Conservation (phyloP, 352 stramenopile species). For the Globisporangium viniferum region DNA sequence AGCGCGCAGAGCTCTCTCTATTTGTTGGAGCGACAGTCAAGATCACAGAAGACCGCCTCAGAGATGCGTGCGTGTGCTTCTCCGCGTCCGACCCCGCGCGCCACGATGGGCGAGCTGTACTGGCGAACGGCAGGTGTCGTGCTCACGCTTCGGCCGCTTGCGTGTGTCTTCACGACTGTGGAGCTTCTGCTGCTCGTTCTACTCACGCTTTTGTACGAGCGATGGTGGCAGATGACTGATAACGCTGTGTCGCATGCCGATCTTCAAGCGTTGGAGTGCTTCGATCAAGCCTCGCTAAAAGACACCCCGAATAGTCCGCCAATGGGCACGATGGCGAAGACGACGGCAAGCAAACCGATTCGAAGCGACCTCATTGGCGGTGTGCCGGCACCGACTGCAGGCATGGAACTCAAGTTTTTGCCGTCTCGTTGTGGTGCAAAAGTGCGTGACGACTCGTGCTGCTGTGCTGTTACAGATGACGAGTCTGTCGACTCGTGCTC, state of each 20-base stretch:
- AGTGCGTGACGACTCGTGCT: slow-evolving; percentile 5
- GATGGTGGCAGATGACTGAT: neutral
- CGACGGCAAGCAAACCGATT: neutral
- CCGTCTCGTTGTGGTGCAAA: neutral
- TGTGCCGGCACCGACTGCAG: neutral
- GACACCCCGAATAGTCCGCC: neutral
- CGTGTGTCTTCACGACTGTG: slow-evolving; percentile 15
- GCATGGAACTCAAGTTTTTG: slow-evolving; percentile 2
- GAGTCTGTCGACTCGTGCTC: slow-evolving; percentile 15
- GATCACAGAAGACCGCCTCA: neutral
- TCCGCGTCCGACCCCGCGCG: neutral
- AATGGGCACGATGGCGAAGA: neutral
- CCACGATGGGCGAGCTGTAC: neutral
- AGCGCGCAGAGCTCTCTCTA: slow-evolving; percentile 4
- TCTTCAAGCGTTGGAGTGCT: neutral
- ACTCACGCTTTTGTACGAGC: slow-evolving; percentile 13
- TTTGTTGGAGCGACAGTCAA: neutral
- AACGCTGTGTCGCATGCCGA: neutral
- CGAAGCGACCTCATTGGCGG: neutral
- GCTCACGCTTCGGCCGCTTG: slow-evolving; percentile 13
- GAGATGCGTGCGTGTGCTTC: neutral
- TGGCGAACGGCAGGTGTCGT: slow-evolving; percentile 11
- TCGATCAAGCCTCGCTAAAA: neutral
- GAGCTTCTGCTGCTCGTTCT: slow-evolving; percentile 22
- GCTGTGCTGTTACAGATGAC: slow-evolving; percentile 2